Percentiles rank a stretch among this genome's conserved stretches.
Conservation (phyloP, 2,329 filamentous ascomycete species). For the Leptodontidium sp. region DNA sequence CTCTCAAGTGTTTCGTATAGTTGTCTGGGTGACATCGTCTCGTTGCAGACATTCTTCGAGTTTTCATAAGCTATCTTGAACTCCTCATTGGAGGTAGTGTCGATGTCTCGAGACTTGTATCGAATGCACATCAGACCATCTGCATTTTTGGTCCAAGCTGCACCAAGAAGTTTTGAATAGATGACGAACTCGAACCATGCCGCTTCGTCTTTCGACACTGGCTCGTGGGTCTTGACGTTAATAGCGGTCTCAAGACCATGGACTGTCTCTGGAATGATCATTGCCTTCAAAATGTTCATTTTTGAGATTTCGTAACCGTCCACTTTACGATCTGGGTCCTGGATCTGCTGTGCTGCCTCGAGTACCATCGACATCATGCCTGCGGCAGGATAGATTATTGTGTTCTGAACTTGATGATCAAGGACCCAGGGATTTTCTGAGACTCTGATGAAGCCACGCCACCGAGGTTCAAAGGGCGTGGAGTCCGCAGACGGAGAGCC, state of each 20-base stretch:
- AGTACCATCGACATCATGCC: slow-evolving; percentile 48
- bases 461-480: slow-evolving; percentile 43
- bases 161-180: slow-evolving; percentile 24
- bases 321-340: slow-evolving; percentile 10
- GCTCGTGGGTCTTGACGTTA: slow-evolving; percentile 48
- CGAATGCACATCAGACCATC: slow-evolving; percentile 22
- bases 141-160: slow-evolving; percentile 25
- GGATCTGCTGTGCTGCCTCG: slow-evolving; percentile 42
- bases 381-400: slow-evolving; percentile 47
- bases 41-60: slow-evolving; percentile 42
- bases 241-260: slow-evolving; percentile 60
- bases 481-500: slow-evolving; percentile 48
- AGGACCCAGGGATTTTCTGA: slow-evolving; percentile 52
- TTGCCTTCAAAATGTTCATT: slow-evolving; percentile 58
- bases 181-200: slow-evolving; percentile 24
- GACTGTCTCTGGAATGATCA: slow-evolving; percentile 56
- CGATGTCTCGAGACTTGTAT: slow-evolving; percentile 13
- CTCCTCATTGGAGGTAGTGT: neutral
- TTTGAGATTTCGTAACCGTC: slow-evolving; percentile 55
- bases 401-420: slow-evolving; percentile 49
- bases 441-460: slow-evolving; percentile 48
- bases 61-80: neutral
- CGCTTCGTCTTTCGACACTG: neutral
- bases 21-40: slow-evolving; percentile 50
- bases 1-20: slow-evolving; percentile 32